These are phyloP conservation scores for Rhizopogon vulgaris DNA, from an alignment of 768 basidiomycete genomes.

Conservation along the genomic window DNA sequence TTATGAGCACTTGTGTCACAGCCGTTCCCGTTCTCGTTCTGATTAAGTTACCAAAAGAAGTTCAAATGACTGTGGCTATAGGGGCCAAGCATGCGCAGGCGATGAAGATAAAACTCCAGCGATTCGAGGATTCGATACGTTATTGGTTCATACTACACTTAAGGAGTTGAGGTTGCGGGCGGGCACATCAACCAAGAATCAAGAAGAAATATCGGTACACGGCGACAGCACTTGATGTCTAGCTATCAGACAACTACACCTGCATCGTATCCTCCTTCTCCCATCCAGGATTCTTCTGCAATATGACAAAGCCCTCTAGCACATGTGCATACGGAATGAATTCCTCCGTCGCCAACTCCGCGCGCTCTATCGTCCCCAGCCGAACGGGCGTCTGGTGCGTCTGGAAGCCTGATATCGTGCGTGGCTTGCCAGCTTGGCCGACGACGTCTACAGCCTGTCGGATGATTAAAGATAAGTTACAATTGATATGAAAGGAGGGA, in stretches of 20 bases:
- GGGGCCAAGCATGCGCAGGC: no score
- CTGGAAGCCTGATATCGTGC: slow-evolving; percentile 97
- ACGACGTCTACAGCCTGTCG: slow-evolving; percentile 90
- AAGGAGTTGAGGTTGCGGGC: no score
- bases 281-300: slow-evolving; percentile 90
- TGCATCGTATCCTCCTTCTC: slow-evolving; percentile 86
- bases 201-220: no score
- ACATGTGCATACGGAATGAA: slow-evolving; percentile 87
- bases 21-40: no score
- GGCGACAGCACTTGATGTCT: no score
- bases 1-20: no score
- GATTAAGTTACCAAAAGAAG: no score
- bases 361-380: slow-evolving; percentile 88
- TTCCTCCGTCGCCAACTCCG: slow-evolving; percentile 96
- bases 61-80: no score
- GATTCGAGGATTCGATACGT: no score
- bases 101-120: no score
- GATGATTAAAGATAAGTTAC: not conserved
- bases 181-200: no score
- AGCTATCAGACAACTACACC: slow-evolving; percentile 31
- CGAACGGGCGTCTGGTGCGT: slow-evolving; percentile 97
- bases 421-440: slow-evolving; percentile 94
- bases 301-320: slow-evolving; percentile 87
- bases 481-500: not conserved
- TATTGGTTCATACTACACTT: no score